Evolutionary conservation across 2,329 filamentous ascomycete species (phyloP).

Genomic region (Colletotrichum neosansevieriae): DNA sequence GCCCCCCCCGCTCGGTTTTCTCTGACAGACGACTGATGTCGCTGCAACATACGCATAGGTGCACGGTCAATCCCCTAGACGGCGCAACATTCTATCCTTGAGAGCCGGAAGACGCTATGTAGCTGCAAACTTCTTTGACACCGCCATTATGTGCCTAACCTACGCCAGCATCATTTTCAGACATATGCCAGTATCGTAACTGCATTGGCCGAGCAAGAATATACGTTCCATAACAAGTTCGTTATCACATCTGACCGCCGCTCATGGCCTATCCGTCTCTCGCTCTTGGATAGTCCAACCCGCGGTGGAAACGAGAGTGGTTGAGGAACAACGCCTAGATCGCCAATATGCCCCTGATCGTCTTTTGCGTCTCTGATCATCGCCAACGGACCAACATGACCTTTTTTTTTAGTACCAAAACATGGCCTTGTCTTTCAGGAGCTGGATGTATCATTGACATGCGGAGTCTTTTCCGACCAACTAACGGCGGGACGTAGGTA

Average conservation of each 20-base stretch:
- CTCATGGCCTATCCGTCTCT: neutral
- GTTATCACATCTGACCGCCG: neutral
- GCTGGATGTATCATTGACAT: slow-evolving; percentile 9
- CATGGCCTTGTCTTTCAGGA: neutral
- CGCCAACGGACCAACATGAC: slow-evolving; percentile 5
- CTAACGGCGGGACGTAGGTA: neutral
- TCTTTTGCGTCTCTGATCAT: slow-evolving; percentile 26
- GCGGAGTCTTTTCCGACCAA: slow-evolving; percentile 12
- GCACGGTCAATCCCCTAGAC: slow-evolving; percentile 10
- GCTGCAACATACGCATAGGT: neutral
- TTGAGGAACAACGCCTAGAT: slow-evolving; percentile 7
- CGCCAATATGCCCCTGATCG: slow-evolving; percentile 28
- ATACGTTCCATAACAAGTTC: neutral
- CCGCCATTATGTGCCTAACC: neutral
- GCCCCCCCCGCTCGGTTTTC: too few relatives aligned
- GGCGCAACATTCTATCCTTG: slow-evolving; percentile 1
- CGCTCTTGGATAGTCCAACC: neutral
- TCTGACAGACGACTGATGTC: too few relatives aligned
- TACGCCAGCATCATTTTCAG: neutral
- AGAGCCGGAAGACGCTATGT: neutral
- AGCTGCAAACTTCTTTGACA: neutral
- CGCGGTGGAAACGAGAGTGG: neutral
- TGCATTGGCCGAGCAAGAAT: neutral
- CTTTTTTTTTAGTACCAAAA: neutral
- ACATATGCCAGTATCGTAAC: neutral